Conservation (phyloP, 805 yeast genomes). For the Metschnikowia borealis region DNA sequence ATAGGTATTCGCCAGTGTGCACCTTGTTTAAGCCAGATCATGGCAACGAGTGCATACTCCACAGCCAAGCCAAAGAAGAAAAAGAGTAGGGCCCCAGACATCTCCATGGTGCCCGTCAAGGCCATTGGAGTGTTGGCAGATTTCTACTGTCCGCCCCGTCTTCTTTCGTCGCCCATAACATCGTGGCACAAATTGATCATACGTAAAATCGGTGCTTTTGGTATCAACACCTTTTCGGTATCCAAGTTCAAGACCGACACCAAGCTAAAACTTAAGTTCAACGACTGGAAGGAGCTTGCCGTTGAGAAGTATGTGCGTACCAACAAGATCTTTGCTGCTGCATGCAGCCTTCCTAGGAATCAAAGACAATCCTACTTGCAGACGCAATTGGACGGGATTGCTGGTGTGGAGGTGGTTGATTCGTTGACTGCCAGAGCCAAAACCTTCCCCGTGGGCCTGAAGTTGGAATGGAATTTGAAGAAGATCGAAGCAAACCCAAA, state of each 20-base stretch:
- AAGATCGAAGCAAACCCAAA: constrained; percentile 71
- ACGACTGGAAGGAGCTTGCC: constrained; percentile 84
- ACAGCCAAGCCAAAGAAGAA: constrained; percentile 14
- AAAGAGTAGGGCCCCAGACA: constrained; percentile 22
- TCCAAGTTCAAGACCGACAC: constrained; percentile 44
- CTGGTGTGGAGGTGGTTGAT: constrained; percentile 31
- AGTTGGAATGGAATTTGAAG: constrained; percentile 72
- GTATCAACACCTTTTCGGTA: constrained; percentile 58
- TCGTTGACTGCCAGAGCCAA: constrained; percentile 31
- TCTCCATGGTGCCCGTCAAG: constrained; percentile 35
- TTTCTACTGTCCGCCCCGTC: constrained; percentile 40
- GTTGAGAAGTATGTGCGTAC: constrained; percentile 71
- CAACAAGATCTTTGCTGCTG: constrained; percentile 75
- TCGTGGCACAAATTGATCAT: constrained; percentile 46
- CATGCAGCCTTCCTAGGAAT: constrained; percentile 28
- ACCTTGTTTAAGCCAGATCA: background rate
- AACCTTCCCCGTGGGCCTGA: constrained; percentile 51
- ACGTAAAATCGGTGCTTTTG: constrained; percentile 63
- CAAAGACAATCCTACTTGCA: constrained; percentile 44
- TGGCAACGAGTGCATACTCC: constrained; percentile 12
- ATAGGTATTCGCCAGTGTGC: background rate
- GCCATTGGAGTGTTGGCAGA: constrained; percentile 40
- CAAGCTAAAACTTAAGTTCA: constrained; percentile 48
- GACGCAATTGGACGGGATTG: constrained; percentile 31
- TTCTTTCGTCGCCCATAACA: constrained; percentile 20